Percentiles rank a stretch among this genome's conserved stretches.
phyloP scores from a whole-genome alignment of 2,329 filamentous ascomycete species.

The Phoma sp. region DNA sequence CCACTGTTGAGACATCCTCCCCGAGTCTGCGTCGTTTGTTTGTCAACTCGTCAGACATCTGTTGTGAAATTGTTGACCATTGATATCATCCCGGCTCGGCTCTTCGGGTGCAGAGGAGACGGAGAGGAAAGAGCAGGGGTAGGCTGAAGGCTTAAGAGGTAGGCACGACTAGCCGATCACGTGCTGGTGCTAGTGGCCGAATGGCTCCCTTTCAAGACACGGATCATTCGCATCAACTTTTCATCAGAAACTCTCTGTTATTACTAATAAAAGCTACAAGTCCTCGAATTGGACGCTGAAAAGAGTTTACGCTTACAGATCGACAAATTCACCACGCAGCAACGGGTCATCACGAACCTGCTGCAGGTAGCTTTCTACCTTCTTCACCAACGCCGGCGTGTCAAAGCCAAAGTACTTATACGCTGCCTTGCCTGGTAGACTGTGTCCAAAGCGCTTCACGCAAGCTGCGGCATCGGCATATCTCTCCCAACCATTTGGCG shows the following conservation, averaged over 20 bases:
- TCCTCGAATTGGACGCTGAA: not conserved
- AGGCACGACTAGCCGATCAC: not conserved
- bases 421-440: constrained; percentile 61
- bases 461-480: constrained; percentile 65
- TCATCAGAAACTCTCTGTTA: not conserved
- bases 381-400: constrained; percentile 52
- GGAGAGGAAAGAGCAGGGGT: not conserved
- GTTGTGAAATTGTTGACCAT: not conserved
- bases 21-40: constrained; percentile 3
- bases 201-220: too few species aligned
- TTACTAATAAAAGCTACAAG: constrained; percentile 5
- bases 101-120: not conserved
- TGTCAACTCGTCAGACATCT: not conserved
- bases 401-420: constrained; percentile 66
- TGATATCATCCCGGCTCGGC: not conserved
- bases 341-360: constrained; percentile 48
- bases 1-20: not conserved
- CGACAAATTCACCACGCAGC: constrained; percentile 41
- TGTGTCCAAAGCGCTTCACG: constrained; percentile 64
- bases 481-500: constrained; percentile 65
- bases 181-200: not conserved
- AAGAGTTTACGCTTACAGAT: constrained; percentile 26
- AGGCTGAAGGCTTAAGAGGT: not conserved
- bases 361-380: constrained; percentile 48
- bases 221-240: too few species aligned